Evolutionary conservation across 2,329 filamentous ascomycete genomes (phyloP).

Genomic region (Trichocomaceae sp.): DNA sequence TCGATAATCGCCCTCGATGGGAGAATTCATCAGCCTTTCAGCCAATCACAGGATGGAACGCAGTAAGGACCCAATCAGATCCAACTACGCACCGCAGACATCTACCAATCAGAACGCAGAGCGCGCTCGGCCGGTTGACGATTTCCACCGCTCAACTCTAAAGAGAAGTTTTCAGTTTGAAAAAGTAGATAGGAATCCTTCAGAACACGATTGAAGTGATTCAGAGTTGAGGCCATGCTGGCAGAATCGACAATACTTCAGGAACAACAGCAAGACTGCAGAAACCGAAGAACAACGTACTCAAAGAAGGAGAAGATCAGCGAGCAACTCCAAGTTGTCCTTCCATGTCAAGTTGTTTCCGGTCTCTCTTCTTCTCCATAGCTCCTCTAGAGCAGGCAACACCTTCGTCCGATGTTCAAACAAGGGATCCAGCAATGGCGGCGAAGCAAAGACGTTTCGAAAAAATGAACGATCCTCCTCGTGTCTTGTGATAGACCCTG

Average conservation of each 20-base stretch:
- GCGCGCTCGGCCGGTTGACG: background rate
- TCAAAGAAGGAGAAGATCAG: background rate
- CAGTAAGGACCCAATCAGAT: background rate
- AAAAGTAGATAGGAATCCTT: no score
- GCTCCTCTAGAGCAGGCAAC: background rate
- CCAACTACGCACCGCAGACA: background rate
- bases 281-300: background rate
- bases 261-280: no score
- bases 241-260: no score
- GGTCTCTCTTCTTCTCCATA: background rate
- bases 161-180: no score
- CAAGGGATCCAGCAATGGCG: constrained; percentile 1
- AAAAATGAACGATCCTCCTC: background rate
- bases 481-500: background rate
- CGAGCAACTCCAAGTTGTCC: background rate
- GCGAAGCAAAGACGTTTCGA: background rate
- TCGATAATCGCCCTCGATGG: no score
- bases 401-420: constrained; percentile 2
- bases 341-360: background rate
- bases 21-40: background rate
- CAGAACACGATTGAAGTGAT: background rate
- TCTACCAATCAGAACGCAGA: background rate
- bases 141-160: no score
- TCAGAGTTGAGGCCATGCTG: background rate
- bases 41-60: constrained; percentile 1